Evolutionary conservation across 768 basidiomycete species (phyloP), one percentile per base, ranked within the genome.

Genomic region (Lyophyllum semitale): DNA sequence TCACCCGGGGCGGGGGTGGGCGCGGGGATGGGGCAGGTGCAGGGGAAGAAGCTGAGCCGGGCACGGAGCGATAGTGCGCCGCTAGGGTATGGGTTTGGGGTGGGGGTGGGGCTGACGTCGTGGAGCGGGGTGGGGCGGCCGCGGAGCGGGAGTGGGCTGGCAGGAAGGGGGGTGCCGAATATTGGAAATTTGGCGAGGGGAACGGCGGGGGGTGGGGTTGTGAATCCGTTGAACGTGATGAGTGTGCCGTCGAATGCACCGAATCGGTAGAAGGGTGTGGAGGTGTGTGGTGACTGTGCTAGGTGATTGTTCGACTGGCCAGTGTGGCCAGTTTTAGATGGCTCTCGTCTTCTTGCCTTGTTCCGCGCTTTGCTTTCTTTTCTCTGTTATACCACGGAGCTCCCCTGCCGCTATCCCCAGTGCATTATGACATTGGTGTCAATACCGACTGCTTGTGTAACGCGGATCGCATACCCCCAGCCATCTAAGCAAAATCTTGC

Each of bases 51-150:
- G 66, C 64, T 74, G 45, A 75, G 78, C 48, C 76, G 87, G n/a
- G 85, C 85, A 29, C 70, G 87, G 63, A 87, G 85, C 62, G 87
- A 89, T 63, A 84, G 82, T 29, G 83, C 87, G 17, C 87, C 87
- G 35, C 68, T 89, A 30, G 85, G 85, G 40, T 84, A 85, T 63
- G 79, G 68, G 44, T 62, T 69, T 43, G 72, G 63, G 12, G 35
- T 38, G 64, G 59, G 60, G 55, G 60, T 33, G 50, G 63, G 59
- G 41, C 55, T 64, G 51, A 32, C 46, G 20, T 17, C 23, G 59
- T 69, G 75, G 73, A 59, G 71, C 30, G 63, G 65, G 37, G 63
- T 63, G 51, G 63, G 76, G 12, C 56, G 80, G 27, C 81, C 81
- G 48, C 71, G 81, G 62, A 83, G 81, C 55, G 81, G 81, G 33